A percentile compares a stretch with the other conserved stretches of the same genome.
phyloP scores from a whole-genome alignment of 1,139 yeast genomes.

The Hemisphaericaspora subhashii region DNA sequence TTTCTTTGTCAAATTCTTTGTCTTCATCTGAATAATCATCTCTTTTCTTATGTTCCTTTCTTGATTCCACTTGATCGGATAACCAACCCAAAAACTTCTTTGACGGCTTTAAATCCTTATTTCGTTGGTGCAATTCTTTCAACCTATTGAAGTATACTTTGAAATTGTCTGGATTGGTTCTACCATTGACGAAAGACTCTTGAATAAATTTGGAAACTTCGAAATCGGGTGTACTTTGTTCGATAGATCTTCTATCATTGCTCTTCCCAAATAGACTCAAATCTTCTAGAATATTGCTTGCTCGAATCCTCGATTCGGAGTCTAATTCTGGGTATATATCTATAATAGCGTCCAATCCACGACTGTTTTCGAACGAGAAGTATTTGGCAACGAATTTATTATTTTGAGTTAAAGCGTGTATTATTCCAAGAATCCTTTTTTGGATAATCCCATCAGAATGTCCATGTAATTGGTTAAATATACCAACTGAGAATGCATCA shows the following conservation, averaged over 20 bases:
- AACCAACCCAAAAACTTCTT: constrained; percentile 61
- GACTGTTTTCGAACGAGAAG: constrained; percentile 21
- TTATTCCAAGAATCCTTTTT: constrained; percentile 49
- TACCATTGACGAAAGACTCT: constrained; percentile 21
- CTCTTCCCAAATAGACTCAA: constrained; percentile 22
- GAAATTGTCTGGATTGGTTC: constrained; percentile 35
- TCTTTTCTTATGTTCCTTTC: constrained; percentile 32
- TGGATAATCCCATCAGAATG: constrained; percentile 31
- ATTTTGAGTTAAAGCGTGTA: constrained; percentile 42
- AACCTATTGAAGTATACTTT: constrained; percentile 45
- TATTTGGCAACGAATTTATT: constrained; percentile 27
- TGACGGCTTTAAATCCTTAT: constrained; percentile 26
- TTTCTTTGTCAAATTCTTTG: constrained; percentile 40
- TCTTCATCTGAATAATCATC: constrained; percentile 30
- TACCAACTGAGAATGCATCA: constrained; percentile 13
- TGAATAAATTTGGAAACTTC: constrained; percentile 35
- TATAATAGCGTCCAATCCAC: constrained; percentile 29
- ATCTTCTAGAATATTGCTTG: constrained; percentile 45
- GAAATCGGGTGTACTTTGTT: constrained; percentile 22
- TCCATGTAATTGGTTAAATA: constrained; percentile 20
- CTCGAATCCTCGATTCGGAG: constrained; percentile 29
- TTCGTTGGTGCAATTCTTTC: constrained; percentile 33
- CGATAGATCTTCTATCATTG: constrained; percentile 24
- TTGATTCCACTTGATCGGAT: constrained; percentile 46
- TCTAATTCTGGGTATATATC: constrained; percentile 30